Evolutionary conservation across 1,139 yeast species (phyloP), one percentile per base, ranked within the genome.

Genomic region (Saccharomyces uvarum): DNA sequence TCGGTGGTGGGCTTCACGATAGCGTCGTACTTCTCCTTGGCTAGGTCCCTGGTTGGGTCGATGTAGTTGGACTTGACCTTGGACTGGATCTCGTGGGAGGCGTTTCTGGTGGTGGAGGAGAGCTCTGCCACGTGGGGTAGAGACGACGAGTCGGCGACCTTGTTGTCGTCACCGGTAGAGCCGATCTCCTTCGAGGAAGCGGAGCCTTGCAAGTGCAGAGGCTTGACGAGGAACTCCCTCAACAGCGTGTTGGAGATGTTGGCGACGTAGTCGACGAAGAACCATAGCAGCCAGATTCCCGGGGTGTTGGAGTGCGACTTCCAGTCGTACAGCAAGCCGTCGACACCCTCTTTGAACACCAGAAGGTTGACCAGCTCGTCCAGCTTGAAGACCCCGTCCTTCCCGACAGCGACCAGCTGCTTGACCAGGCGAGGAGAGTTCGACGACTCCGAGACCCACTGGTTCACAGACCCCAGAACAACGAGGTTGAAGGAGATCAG

Each of bases 341-440:
- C 66, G n/a, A 68, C 52, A 53, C 71, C 71, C 52, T 67, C 69
- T 26, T 66, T 59, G 49, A 68, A 55, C 28, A 68, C 56, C 32
- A 67, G 51, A 13, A 60, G 42, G 48, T 66, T 65, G 48, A 67
- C 56, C 24, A 64, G 31, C 54, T 60, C 63, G 51, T 65, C 69
- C 42, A 62, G 11, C 49, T 51, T 59, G 46, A 51, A 53, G 31
- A 53, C 27, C 3, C 32, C 53, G 3, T 53, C 48, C 19, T 57
- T 53, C 9, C 56, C 52, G 16, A 46, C 41, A 42, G 56, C 54
- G 51, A 55, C 57, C 19, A 54, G 54, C 13, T 48, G 53, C 53
- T 61, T 61, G 33, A 60, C 59, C 26, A 59, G 52, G 9, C 56
- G 46, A 3, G 66, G 66, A 16, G 63, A 53, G 32, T 46, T 50